Evolutionary conservation across 2,329 filamentous ascomycete species (phyloP), one percentile per base, ranked within the genome.

Genomic region (Diplodia mutila): DNA sequence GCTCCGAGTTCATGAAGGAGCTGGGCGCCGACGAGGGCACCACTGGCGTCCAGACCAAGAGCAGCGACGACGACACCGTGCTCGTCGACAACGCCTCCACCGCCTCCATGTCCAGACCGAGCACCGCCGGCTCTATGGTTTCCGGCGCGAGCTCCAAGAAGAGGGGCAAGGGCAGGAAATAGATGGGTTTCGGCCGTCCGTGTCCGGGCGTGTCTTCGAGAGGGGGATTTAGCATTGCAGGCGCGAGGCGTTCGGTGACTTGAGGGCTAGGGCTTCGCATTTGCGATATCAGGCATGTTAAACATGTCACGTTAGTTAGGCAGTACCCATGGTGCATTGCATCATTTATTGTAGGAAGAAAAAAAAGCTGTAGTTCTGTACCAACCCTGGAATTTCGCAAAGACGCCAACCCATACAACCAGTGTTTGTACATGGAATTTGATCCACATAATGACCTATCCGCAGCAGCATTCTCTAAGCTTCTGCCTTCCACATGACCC

Each of bases 1-100:
- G 91, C 78, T 85, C 87, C 65, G 90, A 89, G 16, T 93, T 95
- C 74, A 90, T 96, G 87, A 92, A 91, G 80, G 93, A 97, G 82
- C 83, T 97, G 57, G 90, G 42, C 42, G 42, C 42, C 42, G 42
- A 94, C 66, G 86, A 73, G 78, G 25, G 75, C 65, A 72, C 76
- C 63, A 3, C 18, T 29, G 79, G 76, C 49, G 25, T 34, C 25
- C 68, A 48, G n/a, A 61, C 46, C 16, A 63, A 46, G 14, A 65
- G 57, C 53, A 90, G 89, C 76, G 88, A 90, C 75, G 91, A 93
- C 69, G 91, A 94, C 76, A 87, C 88, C 21, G 91, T 97, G 27
- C 81, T 96, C 70, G 92, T 97, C 59, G 91, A 95, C 74, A 80
- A 80, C n/a, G 84, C 57, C 25, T 61, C 57, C 42, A 52, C 46